Percentiles rank a stretch among this genome's conserved stretches.
Evolutionary conservation across 225 moss, liverwort and hornwort genomes (phyloP).

Genomic region (Antitrichia curtipendula): DNA sequence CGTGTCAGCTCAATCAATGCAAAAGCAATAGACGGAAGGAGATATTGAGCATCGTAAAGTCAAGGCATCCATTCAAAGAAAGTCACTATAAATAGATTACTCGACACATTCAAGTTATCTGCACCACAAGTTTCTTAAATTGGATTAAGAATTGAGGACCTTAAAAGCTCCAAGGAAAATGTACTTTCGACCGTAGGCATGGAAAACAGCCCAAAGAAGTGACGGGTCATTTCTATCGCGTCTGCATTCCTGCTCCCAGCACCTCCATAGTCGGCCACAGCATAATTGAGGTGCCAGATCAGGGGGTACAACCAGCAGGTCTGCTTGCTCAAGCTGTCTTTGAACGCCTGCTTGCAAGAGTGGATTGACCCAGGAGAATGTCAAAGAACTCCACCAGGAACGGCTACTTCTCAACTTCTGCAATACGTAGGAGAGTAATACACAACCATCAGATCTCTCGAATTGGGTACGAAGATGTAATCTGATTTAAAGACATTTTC

Average conservation of each 20-base stretch:
- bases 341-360: conserved; percentile 58
- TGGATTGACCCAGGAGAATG: conserved; percentile 87
- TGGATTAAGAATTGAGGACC: conserved; percentile 18
- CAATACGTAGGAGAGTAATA: not conserved
- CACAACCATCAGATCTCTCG: not conserved
- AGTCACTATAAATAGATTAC: not conserved
- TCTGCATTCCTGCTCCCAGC: conserved; percentile 57
- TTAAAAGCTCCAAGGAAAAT: conserved; percentile 55
- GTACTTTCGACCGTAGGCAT: conserved; percentile 60
- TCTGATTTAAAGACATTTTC: not conserved
- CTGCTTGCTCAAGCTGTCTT: conserved; percentile 52
- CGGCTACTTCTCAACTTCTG: conserved; percentile 11
- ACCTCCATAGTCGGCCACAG: conserved; percentile 61
- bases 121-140: not conserved
- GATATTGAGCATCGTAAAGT: not conserved
- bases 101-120: not conserved
- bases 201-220: conserved; percentile 53
- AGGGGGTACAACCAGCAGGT: conserved; percentile 59
- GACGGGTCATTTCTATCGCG: conserved; percentile 23
- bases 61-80: not conserved
- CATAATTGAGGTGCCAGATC: conserved; percentile 59
- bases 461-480: not conserved
- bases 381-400: conserved; percentile 44
- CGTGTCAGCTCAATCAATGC: not conserved
- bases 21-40: not conserved